Conservation (phyloP, 2,329 filamentous ascomycete species). For the Penicillium sp. region DNA sequence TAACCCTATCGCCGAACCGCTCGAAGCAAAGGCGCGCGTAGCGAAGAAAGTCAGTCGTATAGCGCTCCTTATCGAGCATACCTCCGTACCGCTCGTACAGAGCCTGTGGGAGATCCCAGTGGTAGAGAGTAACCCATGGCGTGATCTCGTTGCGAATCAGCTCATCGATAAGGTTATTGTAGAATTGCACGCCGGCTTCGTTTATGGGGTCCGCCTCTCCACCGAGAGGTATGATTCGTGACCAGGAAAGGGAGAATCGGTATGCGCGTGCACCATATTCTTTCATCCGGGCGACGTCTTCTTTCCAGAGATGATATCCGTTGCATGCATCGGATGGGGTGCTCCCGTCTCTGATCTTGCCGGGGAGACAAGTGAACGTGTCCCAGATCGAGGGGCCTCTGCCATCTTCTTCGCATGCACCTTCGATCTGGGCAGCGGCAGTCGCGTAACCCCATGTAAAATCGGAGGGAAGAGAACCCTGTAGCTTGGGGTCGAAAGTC, state of each 20-base stretch:
- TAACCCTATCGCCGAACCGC: constrained; percentile 71
- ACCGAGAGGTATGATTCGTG: constrained; percentile 77
- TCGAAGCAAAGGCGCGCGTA: constrained; percentile 78
- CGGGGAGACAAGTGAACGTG: constrained; percentile 73
- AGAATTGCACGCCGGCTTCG: constrained; percentile 74
- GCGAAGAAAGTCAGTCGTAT: constrained; percentile 74
- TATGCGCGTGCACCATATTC: constrained; percentile 72
- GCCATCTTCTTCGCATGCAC: constrained; percentile 71
- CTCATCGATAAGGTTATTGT: constrained; percentile 75
- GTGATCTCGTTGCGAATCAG: constrained; percentile 73
- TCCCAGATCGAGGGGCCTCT: constrained; percentile 83
- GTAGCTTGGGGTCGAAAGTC: no score
- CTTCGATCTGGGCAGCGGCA: constrained; percentile 68
- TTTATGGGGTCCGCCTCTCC: constrained; percentile 78
- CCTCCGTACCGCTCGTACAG: constrained; percentile 79
- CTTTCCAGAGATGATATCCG: constrained; percentile 74
- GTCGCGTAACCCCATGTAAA: no score
- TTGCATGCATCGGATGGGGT: constrained; percentile 77
- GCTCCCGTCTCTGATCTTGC: constrained; percentile 76
- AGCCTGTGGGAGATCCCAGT: constrained; percentile 79
- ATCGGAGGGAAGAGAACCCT: no score
- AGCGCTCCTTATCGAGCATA: constrained; percentile 75
- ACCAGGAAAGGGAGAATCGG: constrained; percentile 77
- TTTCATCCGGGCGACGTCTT: constrained; percentile 77
- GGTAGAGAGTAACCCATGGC: constrained; percentile 78